Evolutionary conservation across 2,329 filamentous ascomycete genomes (phyloP).

Genomic region (Diaporthe aspalathi): DNA sequence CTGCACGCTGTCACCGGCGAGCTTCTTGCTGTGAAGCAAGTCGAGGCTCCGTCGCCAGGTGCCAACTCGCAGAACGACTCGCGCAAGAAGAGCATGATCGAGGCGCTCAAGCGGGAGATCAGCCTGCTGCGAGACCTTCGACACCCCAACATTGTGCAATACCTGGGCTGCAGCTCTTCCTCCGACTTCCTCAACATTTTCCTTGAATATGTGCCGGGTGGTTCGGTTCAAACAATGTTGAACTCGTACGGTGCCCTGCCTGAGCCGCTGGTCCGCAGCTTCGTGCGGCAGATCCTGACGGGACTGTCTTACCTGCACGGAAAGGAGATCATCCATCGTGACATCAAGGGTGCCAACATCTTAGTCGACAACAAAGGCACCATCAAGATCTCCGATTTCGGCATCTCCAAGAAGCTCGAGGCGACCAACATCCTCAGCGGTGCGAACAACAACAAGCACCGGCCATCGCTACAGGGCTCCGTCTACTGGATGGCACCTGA

Average conservation of each 20-base stretch:
- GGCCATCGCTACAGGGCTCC: slow-evolving; percentile 89
- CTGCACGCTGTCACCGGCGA: slow-evolving; percentile 96
- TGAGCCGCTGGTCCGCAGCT: slow-evolving; percentile 93
- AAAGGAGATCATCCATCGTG: slow-evolving; percentile 95
- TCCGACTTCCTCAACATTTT: slow-evolving; percentile 98
- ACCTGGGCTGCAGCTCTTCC: slow-evolving; percentile 93
- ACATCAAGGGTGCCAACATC: slow-evolving; percentile 99
- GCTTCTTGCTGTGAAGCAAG: slow-evolving; percentile 97
- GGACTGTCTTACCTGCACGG: slow-evolving; percentile 94
- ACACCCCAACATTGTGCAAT: slow-evolving; percentile 97
- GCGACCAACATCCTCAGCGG: slow-evolving; percentile 83
- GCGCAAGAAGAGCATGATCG: slow-evolving; percentile 98
- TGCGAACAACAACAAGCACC: slow-evolving; percentile 74
- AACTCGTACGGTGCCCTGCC: slow-evolving; percentile 97
- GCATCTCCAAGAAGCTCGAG: slow-evolving; percentile 97
- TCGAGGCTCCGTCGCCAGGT: slow-evolving; percentile 85
- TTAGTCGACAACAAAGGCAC: slow-evolving; percentile 98
- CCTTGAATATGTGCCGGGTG: slow-evolving; percentile 97
- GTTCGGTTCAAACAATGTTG: slow-evolving; percentile 97
- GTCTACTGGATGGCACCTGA: slow-evolving; percentile 99
- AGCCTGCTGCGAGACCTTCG: slow-evolving; percentile 92
- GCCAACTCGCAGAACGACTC: slow-evolving; percentile 85
- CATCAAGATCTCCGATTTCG: slow-evolving; percentile 99
- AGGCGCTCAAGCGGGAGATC: slow-evolving; percentile 96
- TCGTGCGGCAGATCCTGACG: slow-evolving; percentile 93